These are phyloP conservation scores for Hirsutella rhossiliensis DNA, from an alignment of 2,329 filamentous ascomycete genomes.

Conservation along the genomic window DNA sequence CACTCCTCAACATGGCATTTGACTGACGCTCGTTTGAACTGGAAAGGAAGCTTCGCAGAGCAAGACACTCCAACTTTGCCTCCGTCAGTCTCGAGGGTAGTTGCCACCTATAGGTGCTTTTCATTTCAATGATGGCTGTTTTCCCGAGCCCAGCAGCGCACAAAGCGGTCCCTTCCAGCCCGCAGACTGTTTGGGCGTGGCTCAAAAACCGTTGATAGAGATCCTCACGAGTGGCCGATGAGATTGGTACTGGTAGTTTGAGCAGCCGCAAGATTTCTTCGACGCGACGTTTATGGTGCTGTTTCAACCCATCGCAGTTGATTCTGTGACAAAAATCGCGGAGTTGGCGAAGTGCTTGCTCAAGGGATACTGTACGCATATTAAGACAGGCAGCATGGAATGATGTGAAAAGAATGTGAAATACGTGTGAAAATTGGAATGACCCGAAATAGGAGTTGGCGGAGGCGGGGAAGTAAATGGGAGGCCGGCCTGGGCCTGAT, in stretches of 20 bases:
- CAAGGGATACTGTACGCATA: neutral
- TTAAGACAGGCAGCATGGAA: neutral
- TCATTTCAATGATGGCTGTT: neutral
- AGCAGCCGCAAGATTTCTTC: neutral
- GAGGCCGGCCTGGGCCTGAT: no score
- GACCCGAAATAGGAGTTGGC: neutral
- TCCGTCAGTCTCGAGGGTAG: neutral
- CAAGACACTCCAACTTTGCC: neutral
- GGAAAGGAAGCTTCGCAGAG: neutral
- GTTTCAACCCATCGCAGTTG: neutral
- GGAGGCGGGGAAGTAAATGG: neutral
- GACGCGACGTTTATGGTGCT: neutral
- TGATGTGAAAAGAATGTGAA: neutral
- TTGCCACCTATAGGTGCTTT: neutral
- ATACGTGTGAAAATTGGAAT: neutral
- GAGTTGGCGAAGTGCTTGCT: neutral
- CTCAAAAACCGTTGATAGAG: neutral
- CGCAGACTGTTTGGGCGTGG: neutral
- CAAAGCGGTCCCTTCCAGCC: neutral
- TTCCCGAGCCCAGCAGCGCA: neutral
- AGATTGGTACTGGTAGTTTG: neutral
- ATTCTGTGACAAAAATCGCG: neutral
- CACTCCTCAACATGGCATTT: neutral
- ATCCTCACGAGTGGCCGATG: neutral
- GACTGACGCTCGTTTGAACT: neutral